Percentiles rank a stretch among this genome's conserved stretches.
These are phyloP conservation scores for Aphanomyces cochlioides DNA, from an alignment of 352 stramenopile species.

Conservation along the genomic window DNA sequence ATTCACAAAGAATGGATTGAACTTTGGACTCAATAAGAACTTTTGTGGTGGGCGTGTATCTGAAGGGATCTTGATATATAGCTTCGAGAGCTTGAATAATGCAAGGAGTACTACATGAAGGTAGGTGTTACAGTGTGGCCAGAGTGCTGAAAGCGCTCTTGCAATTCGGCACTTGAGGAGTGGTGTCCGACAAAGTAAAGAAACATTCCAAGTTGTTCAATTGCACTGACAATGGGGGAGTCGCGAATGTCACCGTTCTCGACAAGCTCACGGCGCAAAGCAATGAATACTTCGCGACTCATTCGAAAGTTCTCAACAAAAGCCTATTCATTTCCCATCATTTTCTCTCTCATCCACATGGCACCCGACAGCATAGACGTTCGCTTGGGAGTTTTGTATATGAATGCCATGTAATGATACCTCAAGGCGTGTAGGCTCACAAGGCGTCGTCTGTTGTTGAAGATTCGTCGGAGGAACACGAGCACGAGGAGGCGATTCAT, in stretches of 20 bases:
- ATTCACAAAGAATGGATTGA: background rate
- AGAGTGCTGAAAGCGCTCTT: slow-evolving; percentile 22
- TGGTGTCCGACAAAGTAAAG: slow-evolving; percentile 15
- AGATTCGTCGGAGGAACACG: background rate
- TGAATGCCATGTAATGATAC: slow-evolving; percentile 17
- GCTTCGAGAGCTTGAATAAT: background rate
- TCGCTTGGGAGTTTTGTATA: slow-evolving; percentile 8
- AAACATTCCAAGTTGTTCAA: slow-evolving; percentile 11
- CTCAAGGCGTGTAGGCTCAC: background rate
- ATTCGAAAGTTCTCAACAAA: slow-evolving; percentile 21
- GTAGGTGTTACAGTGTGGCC: background rate
- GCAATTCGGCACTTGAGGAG: background rate
- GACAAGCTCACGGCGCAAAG: slow-evolving; percentile 3
- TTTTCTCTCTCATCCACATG: background rate
- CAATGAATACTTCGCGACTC: background rate
- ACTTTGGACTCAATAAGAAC: background rate
- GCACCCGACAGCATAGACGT: background rate
- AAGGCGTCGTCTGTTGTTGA: background rate
- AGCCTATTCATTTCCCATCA: slow-evolving; percentile 2
- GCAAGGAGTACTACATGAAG: background rate
- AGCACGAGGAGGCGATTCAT: background rate
- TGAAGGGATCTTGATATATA: background rate
- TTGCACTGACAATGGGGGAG: background rate
- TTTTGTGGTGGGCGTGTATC: background rate
- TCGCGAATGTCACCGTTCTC: background rate